phyloP scores from a whole-genome alignment of 805 yeast species.

The Schwanniomyces pseudopolymorphus region DNA sequence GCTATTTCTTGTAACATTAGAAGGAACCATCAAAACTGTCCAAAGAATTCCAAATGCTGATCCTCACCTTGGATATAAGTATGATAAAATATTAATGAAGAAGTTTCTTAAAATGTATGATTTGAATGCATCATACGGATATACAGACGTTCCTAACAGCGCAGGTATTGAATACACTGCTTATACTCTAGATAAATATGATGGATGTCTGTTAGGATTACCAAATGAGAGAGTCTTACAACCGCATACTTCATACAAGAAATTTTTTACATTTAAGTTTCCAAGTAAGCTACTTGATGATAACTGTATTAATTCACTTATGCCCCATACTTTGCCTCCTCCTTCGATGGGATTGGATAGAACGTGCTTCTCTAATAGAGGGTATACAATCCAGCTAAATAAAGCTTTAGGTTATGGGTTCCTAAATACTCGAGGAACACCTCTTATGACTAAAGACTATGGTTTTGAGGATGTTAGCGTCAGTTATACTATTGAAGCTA shows the following conservation, averaged over 20 bases:
- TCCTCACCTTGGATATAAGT: slow-evolving; percentile 14
- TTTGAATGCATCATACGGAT: slow-evolving; percentile 55
- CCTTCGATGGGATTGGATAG: slow-evolving; percentile 43
- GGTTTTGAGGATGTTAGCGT: slow-evolving; percentile 45
- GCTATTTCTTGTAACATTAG: slow-evolving; percentile 45
- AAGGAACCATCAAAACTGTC: slow-evolving; percentile 43
- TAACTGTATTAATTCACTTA: slow-evolving; percentile 45
- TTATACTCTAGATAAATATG: slow-evolving; percentile 43
- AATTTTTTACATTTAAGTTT: slow-evolving; percentile 57
- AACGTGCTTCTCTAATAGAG: slow-evolving; percentile 35
- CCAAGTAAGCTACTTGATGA: slow-evolving; percentile 55
- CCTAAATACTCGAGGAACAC: slow-evolving; percentile 49
- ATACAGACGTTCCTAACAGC: slow-evolving; percentile 48
- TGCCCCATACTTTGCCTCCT: slow-evolving; percentile 42
- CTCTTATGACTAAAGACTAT: slow-evolving; percentile 50
- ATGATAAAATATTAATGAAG: slow-evolving; percentile 38
- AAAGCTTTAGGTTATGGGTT: slow-evolving; percentile 57
- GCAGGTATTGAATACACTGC: slow-evolving; percentile 49
- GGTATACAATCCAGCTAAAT: slow-evolving; percentile 33
- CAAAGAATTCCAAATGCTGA: slow-evolving; percentile 18
- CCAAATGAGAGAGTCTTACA: slow-evolving; percentile 48
- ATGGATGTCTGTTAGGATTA: slow-evolving; percentile 50
- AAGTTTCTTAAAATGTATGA: slow-evolving; percentile 62
- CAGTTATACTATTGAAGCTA: slow-evolving; percentile 54
- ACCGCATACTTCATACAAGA: slow-evolving; percentile 53